phyloP scores from a whole-genome alignment of 345 rosid genomes.

The Eucalyptus camaldulensis region DNA sequence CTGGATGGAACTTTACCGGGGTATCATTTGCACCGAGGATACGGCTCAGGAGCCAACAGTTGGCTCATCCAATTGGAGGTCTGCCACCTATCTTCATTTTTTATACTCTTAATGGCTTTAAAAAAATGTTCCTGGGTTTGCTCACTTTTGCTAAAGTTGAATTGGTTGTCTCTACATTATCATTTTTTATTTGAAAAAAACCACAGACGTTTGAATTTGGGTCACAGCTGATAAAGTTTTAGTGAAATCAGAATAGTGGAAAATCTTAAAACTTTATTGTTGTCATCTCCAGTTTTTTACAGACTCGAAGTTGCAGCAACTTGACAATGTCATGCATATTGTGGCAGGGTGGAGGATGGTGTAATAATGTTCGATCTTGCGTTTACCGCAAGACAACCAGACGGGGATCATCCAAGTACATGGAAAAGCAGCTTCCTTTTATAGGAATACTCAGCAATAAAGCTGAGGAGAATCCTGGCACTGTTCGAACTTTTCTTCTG shows the following conservation, averaged over 20 bases:
- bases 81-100: not conserved
- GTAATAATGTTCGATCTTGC: conserved; percentile 62
- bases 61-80: conserved; percentile 47
- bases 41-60: conserved; percentile 27
- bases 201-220: not conserved
- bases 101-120: not conserved
- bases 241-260: not conserved
- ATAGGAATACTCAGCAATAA: conserved; percentile 72
- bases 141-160: not conserved
- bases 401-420: conserved; percentile 73
- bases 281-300: not conserved
- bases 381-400: conserved; percentile 62
- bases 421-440: conserved; percentile 78
- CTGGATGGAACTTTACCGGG: conserved; percentile 40
- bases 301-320: not conserved
- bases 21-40: conserved; percentile 31
- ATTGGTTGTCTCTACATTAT: not conserved
- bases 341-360: conserved; percentile 98
- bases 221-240: not conserved
- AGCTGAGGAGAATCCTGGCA: conserved; percentile 80
- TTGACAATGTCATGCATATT: not conserved
- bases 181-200: not conserved
- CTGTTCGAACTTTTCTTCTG: not conserved
- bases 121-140: not conserved
- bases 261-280: not conserved